Evolutionary conservation across 768 basidiomycete species (phyloP).

Genomic region (Hericium rajendrae): DNA sequence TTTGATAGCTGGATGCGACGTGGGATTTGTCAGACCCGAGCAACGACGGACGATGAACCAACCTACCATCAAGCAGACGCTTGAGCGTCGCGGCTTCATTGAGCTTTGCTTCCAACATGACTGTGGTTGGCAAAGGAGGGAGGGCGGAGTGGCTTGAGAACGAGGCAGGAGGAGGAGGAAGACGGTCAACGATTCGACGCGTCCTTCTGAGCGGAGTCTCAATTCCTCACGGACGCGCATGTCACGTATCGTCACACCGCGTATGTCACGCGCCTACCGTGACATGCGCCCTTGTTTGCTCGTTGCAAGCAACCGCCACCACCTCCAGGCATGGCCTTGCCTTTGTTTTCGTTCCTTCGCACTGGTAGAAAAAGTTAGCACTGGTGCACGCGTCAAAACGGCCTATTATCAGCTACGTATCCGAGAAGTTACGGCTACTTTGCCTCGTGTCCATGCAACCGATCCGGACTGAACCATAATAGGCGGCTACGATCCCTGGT

Average conservation of each 20-base stretch:
- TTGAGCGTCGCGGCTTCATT: constrained; percentile 83
- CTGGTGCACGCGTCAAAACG: too few species aligned
- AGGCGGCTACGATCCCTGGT: neutral
- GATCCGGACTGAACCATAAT: neutral
- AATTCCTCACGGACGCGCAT: neutral
- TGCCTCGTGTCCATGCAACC: too few species aligned
- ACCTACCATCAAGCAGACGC: constrained; percentile 84
- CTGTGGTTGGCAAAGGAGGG: neutral
- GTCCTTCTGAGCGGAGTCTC: neutral
- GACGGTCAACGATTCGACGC: neutral
- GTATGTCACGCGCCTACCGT: neutral
- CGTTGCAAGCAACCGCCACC: too few species aligned
- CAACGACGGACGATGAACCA: neutral
- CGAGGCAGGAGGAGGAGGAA: neutral
- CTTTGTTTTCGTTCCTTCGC: too few species aligned
- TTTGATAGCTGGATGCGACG: constrained; percentile 66
- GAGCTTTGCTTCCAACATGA: constrained; percentile 88
- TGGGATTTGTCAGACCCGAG: constrained; percentile 1
- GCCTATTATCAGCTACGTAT: too few species aligned
- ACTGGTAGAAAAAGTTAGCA: too few species aligned
- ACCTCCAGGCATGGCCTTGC: too few species aligned
- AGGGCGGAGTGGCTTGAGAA: neutral
- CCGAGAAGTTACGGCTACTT: too few species aligned
- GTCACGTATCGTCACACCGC: constrained; percentile 1
- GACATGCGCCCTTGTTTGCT: too few species aligned